phyloP scores from a whole-genome alignment of 2,329 filamentous ascomycete species.

The Aspergillus felis region DNA sequence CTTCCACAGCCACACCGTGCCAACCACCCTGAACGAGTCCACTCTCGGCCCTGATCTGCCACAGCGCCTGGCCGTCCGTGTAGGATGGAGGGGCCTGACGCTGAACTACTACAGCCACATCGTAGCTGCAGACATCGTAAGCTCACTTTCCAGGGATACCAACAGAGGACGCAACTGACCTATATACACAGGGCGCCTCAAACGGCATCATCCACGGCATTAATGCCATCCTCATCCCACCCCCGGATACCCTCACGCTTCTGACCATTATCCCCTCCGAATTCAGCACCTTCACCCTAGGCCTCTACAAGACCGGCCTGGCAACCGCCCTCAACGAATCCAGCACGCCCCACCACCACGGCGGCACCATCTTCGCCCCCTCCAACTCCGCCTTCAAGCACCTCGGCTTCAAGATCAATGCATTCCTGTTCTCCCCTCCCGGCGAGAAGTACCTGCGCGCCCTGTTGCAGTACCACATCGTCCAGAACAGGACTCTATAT shows the following conservation, averaged over 20 bases:
- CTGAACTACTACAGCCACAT: conserved; percentile 76
- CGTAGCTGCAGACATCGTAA: conserved; percentile 65
- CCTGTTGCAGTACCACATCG: conserved; percentile 74
- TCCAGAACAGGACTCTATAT: conserved; percentile 72
- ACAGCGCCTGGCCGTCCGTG: conserved; percentile 69
- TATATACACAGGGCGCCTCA: conserved; percentile 54
- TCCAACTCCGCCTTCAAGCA: conserved; percentile 74
- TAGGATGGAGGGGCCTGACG: conserved; percentile 60
- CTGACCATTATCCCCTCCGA: conserved; percentile 62
- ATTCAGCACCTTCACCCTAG: conserved; percentile 77
- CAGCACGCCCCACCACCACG: conserved; percentile 47
- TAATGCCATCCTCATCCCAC: conserved; percentile 71
- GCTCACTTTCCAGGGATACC: conserved; percentile 4
- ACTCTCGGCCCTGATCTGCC: conserved; percentile 57
- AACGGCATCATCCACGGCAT: conserved; percentile 82
- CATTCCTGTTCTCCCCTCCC: conserved; percentile 75
- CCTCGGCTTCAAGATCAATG: conserved; percentile 69
- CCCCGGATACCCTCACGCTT: conserved; percentile 61
- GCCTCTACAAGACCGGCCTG: conserved; percentile 70
- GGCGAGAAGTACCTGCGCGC: conserved; percentile 74
- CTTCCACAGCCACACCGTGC: conserved; percentile 69
- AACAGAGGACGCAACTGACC: conserved; percentile 1
- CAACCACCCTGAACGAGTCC: conserved; percentile 59
- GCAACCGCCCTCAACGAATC: conserved; percentile 52
- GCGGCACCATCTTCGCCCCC: conserved; percentile 77